Conservation (phyloP, 2,329 filamentous ascomycete genomes). For the Sporothrix globosa region DNA sequence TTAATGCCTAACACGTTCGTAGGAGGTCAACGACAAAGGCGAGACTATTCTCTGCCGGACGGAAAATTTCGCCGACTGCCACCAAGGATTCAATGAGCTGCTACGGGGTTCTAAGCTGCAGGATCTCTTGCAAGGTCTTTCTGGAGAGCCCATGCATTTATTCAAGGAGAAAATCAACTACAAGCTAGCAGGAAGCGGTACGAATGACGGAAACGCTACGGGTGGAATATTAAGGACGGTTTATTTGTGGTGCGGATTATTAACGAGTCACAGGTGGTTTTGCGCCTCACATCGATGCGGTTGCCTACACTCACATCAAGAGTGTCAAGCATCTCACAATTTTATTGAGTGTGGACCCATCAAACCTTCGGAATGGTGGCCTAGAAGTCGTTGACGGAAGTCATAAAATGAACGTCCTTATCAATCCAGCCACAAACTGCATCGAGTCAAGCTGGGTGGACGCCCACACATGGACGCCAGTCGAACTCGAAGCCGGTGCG, state of each 20-base stretch:
- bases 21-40: conserved; percentile 28
- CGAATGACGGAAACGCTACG: not conserved
- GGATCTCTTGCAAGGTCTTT: conserved; percentile 1
- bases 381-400: conserved; percentile 29
- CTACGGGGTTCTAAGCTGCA: conserved; percentile 4
- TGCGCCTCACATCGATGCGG: conserved; percentile 28
- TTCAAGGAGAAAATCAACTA: conserved; percentile 18
- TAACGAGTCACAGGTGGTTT: conserved; percentile 20
- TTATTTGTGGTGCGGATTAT: not conserved
- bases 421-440: conserved; percentile 24
- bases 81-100: conserved; percentile 18
- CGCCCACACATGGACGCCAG: conserved; percentile 11
- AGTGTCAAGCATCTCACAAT: conserved; percentile 30
- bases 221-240: not conserved
- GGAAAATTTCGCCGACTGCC: conserved; percentile 28
- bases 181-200: conserved; percentile 15
- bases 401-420: conserved; percentile 22
- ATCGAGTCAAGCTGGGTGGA: conserved; percentile 25
- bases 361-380: conserved; percentile 27
- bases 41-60: conserved; percentile 28
- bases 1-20: not conserved
- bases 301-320: conserved; percentile 30
- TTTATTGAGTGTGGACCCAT: conserved; percentile 23
- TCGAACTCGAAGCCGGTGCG: not conserved
- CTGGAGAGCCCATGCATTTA: conserved; percentile 5